A percentile compares a stretch with the other conserved stretches of the same genome.
Evolutionary conservation across 768 basidiomycete genomes (phyloP).

Genomic region (Epithele typhae): DNA sequence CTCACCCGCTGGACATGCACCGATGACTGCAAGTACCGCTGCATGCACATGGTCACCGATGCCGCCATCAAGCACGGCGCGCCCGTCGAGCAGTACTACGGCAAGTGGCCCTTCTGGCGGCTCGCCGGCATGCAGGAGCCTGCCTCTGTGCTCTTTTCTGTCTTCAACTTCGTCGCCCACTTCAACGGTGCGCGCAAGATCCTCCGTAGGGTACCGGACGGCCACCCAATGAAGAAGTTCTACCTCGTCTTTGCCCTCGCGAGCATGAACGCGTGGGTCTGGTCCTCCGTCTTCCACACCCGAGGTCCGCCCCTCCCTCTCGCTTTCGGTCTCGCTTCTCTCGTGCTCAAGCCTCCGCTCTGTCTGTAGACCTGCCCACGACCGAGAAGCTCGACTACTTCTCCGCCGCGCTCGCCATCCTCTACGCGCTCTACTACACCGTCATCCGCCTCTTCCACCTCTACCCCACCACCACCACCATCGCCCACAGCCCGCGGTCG

Average conservation of each 20-base stretch:
- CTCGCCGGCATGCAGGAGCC: slow-evolving; percentile 91
- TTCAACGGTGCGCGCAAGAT: slow-evolving; percentile 51
- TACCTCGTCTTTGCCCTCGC: slow-evolving; percentile 63
- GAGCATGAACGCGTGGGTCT: slow-evolving; percentile 89
- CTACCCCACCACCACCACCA: slow-evolving; percentile 39
- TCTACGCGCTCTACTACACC: slow-evolving; percentile 76
- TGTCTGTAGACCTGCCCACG: slow-evolving; percentile 57
- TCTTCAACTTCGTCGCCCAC: slow-evolving; percentile 83
- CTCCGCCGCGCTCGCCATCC: slow-evolving; percentile 81
- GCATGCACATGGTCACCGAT: slow-evolving; percentile 78
- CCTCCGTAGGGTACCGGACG: slow-evolving; percentile 39
- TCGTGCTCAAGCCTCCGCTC: not conserved
- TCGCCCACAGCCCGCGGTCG: slow-evolving; percentile 6
- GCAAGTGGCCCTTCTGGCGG: slow-evolving; percentile 97
- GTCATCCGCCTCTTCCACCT: slow-evolving; percentile 74
- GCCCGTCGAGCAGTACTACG: slow-evolving; percentile 75
- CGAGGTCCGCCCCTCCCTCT: slow-evolving; percentile 55
- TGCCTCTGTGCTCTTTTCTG: slow-evolving; percentile 82
- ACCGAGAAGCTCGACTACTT: slow-evolving; percentile 97
- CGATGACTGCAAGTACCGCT: slow-evolving; percentile 86
- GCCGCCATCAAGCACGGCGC: slow-evolving; percentile 38
- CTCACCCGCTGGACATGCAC: slow-evolving; percentile 83
- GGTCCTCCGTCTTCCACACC: slow-evolving; percentile 89
- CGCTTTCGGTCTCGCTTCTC: not conserved
- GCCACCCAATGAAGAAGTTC: slow-evolving; percentile 66